Evolutionary conservation across 306 rosid species (phyloP).

Genomic region (Lathyrus oleraceus): DNA sequence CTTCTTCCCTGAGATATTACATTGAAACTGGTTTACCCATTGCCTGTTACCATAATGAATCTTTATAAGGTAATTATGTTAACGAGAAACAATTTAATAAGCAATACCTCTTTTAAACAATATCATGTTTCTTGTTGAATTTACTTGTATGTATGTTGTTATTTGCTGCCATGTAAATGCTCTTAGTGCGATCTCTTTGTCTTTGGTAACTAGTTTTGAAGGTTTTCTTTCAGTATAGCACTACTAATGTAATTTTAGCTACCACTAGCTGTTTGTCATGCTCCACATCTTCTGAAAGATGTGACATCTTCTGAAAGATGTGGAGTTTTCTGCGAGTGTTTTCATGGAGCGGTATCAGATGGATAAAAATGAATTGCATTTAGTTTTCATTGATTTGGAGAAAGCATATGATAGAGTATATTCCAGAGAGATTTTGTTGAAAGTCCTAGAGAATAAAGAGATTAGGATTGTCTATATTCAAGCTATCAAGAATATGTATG

Average conservation of each 20-base stretch:
- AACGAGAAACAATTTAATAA: not conserved
- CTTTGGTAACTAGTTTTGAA: slow-evolving; percentile 16
- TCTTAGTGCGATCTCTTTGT: slow-evolving; percentile 9
- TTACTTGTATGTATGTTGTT: slow-evolving; percentile 5
- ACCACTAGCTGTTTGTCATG: slow-evolving; percentile 21
- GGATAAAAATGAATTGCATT: too few relatives aligned
- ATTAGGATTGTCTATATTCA: too few relatives aligned
- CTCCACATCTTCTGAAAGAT: slow-evolving; percentile 23
- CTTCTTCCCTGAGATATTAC: not conserved
- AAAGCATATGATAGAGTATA: too few relatives aligned
- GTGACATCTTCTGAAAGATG: slow-evolving; percentile 13
- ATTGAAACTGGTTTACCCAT: not conserved
- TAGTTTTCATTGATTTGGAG: too few relatives aligned
- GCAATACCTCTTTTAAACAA: slow-evolving; percentile 8
- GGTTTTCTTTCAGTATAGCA: slow-evolving; percentile 5
- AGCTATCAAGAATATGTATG: too few relatives aligned
- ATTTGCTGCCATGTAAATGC: slow-evolving; percentile 19
- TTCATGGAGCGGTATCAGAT: not conserved
- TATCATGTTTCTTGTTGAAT: slow-evolving; percentile 20
- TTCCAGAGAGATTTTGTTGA: too few relatives aligned
- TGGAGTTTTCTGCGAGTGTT: not conserved
- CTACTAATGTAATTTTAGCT: slow-evolving; percentile 1
- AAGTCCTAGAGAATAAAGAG: too few relatives aligned
- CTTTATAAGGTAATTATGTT: slow-evolving; percentile 6
- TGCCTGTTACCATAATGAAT: slow-evolving; percentile 4